Evolutionary conservation across 805 yeast genomes (phyloP).

Genomic region (Yamadazyma olivae): DNA sequence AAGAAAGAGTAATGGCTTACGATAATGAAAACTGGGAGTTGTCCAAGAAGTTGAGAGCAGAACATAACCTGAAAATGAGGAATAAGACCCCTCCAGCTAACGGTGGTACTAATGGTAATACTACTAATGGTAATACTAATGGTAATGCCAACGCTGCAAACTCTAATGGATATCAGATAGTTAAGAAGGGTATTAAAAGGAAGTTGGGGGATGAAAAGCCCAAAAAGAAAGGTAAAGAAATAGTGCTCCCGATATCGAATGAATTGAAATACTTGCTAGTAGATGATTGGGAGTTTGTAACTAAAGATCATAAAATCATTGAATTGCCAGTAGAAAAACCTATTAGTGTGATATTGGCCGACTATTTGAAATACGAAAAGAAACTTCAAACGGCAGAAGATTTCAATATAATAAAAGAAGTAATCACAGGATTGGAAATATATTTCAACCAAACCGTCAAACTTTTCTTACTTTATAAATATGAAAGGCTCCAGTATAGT

Average conservation of each 20-base stretch:
- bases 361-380: conserved; percentile 35
- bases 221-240: conserved; percentile 40
- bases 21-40: conserved; percentile 65
- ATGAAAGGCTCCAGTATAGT: conserved; percentile 72
- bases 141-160: conserved; percentile 2
- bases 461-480: conserved; percentile 65
- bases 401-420: conserved; percentile 52
- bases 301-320: conserved; percentile 73
- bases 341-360: conserved; percentile 51
- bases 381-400: conserved; percentile 10
- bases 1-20: conserved; percentile 62
- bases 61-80: conserved; percentile 11
- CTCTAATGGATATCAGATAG: background rate
- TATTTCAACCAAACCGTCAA: conserved; percentile 78
- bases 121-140: background rate
- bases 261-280: conserved; percentile 68
- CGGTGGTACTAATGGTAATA: background rate
- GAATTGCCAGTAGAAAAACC: conserved; percentile 58
- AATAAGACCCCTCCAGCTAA: background rate
- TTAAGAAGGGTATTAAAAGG: conserved; percentile 2
- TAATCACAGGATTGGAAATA: conserved; percentile 61
- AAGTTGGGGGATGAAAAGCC: conserved; percentile 9
- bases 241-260: conserved; percentile 59
- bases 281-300: conserved; percentile 91
- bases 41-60: conserved; percentile 46